Base-by-base conservation (phyloP, 2,329 filamentous ascomycete species). In the Chaetomiaceae sp. region DNA sequence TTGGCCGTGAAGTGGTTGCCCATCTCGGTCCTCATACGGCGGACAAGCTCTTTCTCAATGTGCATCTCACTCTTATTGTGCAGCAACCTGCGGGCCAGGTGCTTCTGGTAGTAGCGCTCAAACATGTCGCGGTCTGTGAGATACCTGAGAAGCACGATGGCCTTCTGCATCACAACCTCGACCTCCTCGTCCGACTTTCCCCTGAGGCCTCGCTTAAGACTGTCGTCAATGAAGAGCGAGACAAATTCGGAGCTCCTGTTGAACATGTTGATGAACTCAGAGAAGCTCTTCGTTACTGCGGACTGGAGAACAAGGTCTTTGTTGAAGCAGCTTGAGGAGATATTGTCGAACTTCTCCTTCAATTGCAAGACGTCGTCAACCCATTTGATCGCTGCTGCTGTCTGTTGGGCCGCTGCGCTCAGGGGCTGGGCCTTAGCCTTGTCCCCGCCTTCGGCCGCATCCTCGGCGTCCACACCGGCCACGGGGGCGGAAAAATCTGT, bases 31-130 rank as follows among this genome's bases (percentile, higher is more conserved):
- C 96, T 97, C 89, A 98, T 96, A 53, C 91, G 86, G 0, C 84
- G 85, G 42, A 98, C 93, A 79, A 98, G 94, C 60, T 93, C 85
- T 63, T 91, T 90, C 68, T 98, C 93, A 1, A 89, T 88, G 59
- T 88, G 84, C 62, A 87, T 95, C 56, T 94, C 84, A 0, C 88
- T 91, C 59, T 93, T 94, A 62, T 84, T 87, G 68, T 93, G 87
- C 15, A 98, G 73, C 34, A 98, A 71, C 42, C 93, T 82, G 49
- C 88, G 84, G 36, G 88, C 91, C 19, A 98, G 76, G 67, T 98
- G 93, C 63, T 95, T 95, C 72, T 97, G 95, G 72, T 98, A 97
- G 66, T 98, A 98, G 4, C 86, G 81, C 69, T 98, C 91, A 60
- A 98, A 96, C 56, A 95, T 75, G 62, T 98, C 93, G 67, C 91